phyloP scores from a whole-genome alignment of 345 rosid species.

The Hevea brasiliensis region DNA sequence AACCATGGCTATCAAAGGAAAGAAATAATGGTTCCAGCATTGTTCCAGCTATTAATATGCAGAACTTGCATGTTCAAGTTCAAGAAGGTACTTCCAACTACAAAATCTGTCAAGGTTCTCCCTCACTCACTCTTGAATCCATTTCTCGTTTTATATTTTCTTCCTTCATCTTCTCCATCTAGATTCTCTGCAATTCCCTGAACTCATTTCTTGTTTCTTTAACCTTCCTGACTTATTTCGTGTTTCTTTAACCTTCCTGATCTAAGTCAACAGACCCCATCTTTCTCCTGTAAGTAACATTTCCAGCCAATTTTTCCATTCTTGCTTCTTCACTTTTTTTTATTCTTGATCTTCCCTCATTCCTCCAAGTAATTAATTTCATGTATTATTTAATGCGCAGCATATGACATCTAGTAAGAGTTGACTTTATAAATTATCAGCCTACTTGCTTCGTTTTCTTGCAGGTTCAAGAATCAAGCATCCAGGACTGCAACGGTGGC shows the following conservation, averaged over 20 bases:
- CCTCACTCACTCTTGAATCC: background rate
- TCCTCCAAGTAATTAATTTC: background rate
- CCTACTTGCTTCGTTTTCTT: background rate
- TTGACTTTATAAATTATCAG: background rate
- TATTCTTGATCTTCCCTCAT: background rate
- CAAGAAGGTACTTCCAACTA: too few relatives aligned
- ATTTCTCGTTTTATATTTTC: background rate
- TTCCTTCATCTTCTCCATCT: constrained; percentile 1
- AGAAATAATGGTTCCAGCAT: too few relatives aligned
- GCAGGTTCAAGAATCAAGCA: constrained; percentile 51
- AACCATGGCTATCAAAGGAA: too few relatives aligned
- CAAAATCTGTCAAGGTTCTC: background rate
- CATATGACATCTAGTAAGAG: background rate
- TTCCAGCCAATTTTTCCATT: background rate
- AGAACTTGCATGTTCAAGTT: too few relatives aligned
- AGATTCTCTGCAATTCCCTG: background rate
- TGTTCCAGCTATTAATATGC: too few relatives aligned
- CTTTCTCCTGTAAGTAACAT: background rate
- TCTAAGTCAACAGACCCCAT: background rate
- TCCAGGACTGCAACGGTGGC: constrained; percentile 35
- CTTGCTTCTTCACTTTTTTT: background rate
- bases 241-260: background rate
- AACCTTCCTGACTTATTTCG: background rate
- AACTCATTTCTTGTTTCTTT: background rate
- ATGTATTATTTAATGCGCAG: background rate